These are phyloP conservation scores for Nothopassalora personata DNA, from an alignment of 2,329 filamentous ascomycete species.

Conservation along the genomic window DNA sequence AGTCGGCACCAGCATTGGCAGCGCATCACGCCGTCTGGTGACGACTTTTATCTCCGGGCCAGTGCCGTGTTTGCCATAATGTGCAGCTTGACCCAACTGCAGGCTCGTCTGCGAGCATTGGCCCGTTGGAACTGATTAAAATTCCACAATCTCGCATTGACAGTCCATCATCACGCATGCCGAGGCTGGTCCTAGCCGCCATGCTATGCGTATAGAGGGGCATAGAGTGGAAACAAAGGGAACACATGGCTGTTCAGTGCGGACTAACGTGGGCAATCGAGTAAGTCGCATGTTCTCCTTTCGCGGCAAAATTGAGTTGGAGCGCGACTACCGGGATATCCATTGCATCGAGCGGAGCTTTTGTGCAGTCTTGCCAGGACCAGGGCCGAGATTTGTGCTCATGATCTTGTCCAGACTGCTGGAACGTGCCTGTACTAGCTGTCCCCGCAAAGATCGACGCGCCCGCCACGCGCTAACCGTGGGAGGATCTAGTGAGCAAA, in stretches of 20 bases:
- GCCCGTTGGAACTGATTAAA: conserved; percentile 4
- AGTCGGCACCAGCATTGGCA: background rate
- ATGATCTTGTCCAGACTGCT: conserved; percentile 15
- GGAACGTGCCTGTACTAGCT: conserved; percentile 1
- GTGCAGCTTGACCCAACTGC: background rate
- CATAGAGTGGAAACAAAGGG: background rate
- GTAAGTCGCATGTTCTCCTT: background rate
- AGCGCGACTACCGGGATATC: background rate
- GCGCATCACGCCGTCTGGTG: background rate
- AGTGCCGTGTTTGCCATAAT: background rate
- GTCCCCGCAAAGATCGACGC: conserved; percentile 15
- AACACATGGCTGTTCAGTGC: background rate
- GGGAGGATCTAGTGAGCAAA: background rate
- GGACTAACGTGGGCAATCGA: background rate
- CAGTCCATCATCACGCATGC: background rate
- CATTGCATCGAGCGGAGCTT: background rate
- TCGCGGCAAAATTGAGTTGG: background rate
- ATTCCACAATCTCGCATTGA: background rate
- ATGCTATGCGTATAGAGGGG: background rate
- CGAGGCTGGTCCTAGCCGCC: background rate
- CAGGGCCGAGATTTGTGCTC: conserved; percentile 1
- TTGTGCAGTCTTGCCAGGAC: background rate
- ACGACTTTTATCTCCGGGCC: background rate
- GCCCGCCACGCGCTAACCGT: background rate
- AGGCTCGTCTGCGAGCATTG: background rate